Percentiles rank a stretch among this genome's conserved stretches.
Conservation (phyloP, 2,329 filamentous ascomycete genomes). For the Alternaria triticimaculans region DNA sequence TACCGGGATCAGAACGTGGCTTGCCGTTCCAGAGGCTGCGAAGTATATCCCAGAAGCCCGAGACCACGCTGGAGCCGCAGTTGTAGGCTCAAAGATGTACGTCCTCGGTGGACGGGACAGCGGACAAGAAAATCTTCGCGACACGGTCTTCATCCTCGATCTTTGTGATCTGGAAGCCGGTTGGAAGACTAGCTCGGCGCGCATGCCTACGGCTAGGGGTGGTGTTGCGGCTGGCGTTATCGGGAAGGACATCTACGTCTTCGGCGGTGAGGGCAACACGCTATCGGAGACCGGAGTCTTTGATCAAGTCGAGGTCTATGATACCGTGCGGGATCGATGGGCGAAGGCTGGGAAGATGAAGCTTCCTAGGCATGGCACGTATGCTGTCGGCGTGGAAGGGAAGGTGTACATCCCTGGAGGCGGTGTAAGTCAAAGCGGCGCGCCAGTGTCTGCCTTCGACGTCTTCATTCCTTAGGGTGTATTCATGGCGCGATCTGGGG, state of each 20-base stretch:
- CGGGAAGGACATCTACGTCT: slow-evolving; percentile 30
- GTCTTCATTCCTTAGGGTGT: slow-evolving; percentile 13
- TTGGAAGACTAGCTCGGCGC: slow-evolving; percentile 21
- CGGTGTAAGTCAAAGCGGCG: slow-evolving; percentile 21
- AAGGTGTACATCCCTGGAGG: slow-evolving; percentile 36
- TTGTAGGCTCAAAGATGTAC: slow-evolving; percentile 31
- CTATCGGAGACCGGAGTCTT: slow-evolving; percentile 23
- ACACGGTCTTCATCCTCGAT: slow-evolving; percentile 34
- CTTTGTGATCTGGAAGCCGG: slow-evolving; percentile 23
- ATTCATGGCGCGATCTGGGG: background rate
- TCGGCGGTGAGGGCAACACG: slow-evolving; percentile 37
- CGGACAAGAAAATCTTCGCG: slow-evolving; percentile 21
- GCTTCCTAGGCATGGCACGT: slow-evolving; percentile 35
- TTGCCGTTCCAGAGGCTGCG: slow-evolving; percentile 9
- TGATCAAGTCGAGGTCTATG: slow-evolving; percentile 29
- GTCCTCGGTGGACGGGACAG: slow-evolving; percentile 31
- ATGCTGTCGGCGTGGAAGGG: slow-evolving; percentile 27
- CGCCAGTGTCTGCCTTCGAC: slow-evolving; percentile 25
- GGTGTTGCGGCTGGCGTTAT: slow-evolving; percentile 27
- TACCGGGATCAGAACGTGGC: slow-evolving; percentile 15
- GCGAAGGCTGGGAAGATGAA: slow-evolving; percentile 20
- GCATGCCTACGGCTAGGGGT: slow-evolving; percentile 35
- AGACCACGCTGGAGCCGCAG: slow-evolving; percentile 34
- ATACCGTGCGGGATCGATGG: slow-evolving; percentile 28
- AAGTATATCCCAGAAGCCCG: slow-evolving; percentile 25